Conservation (phyloP, 257 asterid genomes). For the Perilla frutescens region DNA sequence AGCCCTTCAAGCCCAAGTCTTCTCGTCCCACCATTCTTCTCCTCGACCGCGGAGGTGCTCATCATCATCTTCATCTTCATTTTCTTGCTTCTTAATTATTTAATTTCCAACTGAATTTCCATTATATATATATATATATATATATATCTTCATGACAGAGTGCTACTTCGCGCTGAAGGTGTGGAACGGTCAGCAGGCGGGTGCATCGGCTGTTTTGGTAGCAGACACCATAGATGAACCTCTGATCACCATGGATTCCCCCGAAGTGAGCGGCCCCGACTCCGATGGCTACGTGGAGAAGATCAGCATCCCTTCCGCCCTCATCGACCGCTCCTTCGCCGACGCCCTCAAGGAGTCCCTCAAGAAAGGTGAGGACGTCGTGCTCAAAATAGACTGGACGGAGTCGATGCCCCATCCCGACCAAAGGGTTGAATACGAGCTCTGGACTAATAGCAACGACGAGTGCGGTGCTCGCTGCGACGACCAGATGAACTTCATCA, state of each 20-base stretch:
- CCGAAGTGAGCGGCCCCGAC: slow-evolving; percentile 71
- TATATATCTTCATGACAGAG: slow-evolving; percentile 47
- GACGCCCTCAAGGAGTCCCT: slow-evolving; percentile 57
- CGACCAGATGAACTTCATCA: slow-evolving; percentile 80
- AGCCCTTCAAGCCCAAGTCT: slow-evolving; percentile 77
- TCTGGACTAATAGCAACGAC: slow-evolving; percentile 92
- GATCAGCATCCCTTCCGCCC: slow-evolving; percentile 79
- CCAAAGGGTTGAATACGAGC: slow-evolving; percentile 77
- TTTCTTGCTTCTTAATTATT: too few relatives aligned
- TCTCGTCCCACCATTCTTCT: slow-evolving; percentile 78
- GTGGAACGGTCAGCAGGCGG: slow-evolving; percentile 84
- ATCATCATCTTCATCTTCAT: not conserved
- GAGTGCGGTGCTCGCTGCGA: slow-evolving; percentile 90
- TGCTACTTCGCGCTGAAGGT: slow-evolving; percentile 92
- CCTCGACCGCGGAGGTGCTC: slow-evolving; percentile 89
- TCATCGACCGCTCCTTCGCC: slow-evolving; percentile 66
- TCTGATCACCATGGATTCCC: slow-evolving; percentile 92
- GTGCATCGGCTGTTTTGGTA: slow-evolving; percentile 89
- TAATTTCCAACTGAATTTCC: too few relatives aligned
- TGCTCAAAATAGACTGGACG: slow-evolving; percentile 79
- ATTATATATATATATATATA: too few relatives aligned
- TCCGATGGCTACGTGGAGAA: slow-evolving; percentile 77
- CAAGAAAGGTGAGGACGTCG: slow-evolving; percentile 54
- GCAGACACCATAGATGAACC: slow-evolving; percentile 85
- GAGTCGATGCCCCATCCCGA: slow-evolving; percentile 95